Conservation (phyloP, 768 basidiomycete species). For the Psilocybe azurescens region DNA sequence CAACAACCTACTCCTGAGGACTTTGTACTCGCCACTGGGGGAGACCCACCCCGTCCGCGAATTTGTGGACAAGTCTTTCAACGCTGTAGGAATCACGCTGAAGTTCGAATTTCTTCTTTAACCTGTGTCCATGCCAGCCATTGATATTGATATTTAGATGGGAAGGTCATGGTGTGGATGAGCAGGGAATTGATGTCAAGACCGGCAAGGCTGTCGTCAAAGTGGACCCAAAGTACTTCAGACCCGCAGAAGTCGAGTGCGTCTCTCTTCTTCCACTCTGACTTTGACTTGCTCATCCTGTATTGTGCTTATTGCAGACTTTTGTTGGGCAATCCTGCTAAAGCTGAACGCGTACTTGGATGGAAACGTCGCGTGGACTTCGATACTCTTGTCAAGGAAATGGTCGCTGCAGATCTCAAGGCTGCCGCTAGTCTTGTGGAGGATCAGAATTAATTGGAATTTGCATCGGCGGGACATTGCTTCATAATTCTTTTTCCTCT, state of each 20-base stretch:
- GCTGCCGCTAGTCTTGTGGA: constrained; percentile 77
- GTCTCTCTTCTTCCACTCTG: constrained; percentile 35
- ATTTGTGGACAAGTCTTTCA: constrained; percentile 92
- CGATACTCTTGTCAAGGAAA: constrained; percentile 85
- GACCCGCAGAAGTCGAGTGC: constrained; percentile 93
- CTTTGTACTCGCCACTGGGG: constrained; percentile 93
- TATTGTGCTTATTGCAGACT: constrained; percentile 52
- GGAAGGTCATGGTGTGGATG: constrained; percentile 76
- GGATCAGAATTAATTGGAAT: constrained; percentile 69
- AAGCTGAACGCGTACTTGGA: constrained; percentile 86
- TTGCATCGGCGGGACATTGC: neutral
- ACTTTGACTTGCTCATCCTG: constrained; percentile 6
- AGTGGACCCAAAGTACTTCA: constrained; percentile 90
- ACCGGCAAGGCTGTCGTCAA: constrained; percentile 78
- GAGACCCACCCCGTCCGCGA: constrained; percentile 96
- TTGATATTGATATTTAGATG: constrained; percentile 51
- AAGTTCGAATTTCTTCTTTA: constrained; percentile 44
- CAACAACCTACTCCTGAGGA: constrained; percentile 86
- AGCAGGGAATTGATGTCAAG: constrained; percentile 76
- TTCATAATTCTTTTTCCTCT: neutral
- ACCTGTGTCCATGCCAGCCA: neutral
- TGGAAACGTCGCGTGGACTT: constrained; percentile 92
- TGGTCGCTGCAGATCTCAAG: constrained; percentile 85
- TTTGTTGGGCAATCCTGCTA: constrained; percentile 85
- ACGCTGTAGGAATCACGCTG: constrained; percentile 67